Percentiles rank a stretch among this genome's conserved stretches.
phyloP scores from a whole-genome alignment of 192 early-diverging fungal genomes.

The Backusella macrospora region DNA sequence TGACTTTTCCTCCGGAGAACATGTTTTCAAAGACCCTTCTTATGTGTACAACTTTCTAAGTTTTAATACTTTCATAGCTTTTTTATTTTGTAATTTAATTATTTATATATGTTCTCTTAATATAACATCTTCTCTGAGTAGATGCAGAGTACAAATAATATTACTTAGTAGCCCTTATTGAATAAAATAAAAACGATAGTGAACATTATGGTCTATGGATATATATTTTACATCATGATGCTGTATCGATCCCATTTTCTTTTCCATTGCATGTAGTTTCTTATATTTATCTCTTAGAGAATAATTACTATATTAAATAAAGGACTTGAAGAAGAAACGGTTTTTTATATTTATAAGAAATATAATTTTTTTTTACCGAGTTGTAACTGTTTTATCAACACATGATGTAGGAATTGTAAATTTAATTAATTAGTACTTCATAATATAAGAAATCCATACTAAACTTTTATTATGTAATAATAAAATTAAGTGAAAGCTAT shows the following conservation, averaged over 20 bases:
- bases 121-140: background rate
- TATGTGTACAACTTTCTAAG: background rate
- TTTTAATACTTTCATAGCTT: background rate
- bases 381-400: no score
- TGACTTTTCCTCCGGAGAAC: background rate
- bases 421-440: no score
- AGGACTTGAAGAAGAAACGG: background rate
- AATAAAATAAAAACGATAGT: background rate
- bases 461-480: no score
- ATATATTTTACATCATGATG: background rate
- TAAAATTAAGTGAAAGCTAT: no score
- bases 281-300: background rate
- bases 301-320: background rate
- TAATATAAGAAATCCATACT: no score
- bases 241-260: background rate
- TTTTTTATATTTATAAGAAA: background rate
- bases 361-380: no score
- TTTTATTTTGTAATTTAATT: background rate
- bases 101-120: constrained; percentile 6
- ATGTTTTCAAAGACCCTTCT: background rate
- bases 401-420: no score
- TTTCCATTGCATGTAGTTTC: background rate
- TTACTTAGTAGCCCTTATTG: background rate
- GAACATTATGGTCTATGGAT: background rate
- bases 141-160: background rate